Percentiles rank a stretch among this genome's conserved stretches.
phyloP scores from a whole-genome alignment of 768 basidiomycete species.

The Macrolepiota dolichaula region DNA sequence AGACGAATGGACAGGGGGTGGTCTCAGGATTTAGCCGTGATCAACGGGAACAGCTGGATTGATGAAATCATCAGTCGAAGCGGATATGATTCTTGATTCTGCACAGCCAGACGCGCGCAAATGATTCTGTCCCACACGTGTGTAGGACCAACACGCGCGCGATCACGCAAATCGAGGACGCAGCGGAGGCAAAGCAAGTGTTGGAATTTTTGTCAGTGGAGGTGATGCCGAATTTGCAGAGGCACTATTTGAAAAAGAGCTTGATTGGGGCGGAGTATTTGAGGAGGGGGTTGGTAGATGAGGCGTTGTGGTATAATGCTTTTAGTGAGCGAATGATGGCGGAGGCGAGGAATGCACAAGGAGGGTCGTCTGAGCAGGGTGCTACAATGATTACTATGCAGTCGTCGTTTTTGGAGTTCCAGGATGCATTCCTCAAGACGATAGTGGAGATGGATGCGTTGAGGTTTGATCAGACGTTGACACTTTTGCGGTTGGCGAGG shows the following conservation, averaged over 20 bases:
- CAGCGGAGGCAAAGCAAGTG: slow-evolving; percentile 15
- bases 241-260: neutral
- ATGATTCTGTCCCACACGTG: slow-evolving; percentile 39
- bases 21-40: no score
- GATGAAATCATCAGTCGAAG: slow-evolving; percentile 52
- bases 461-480: neutral
- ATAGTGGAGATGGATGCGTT: neutral
- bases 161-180: slow-evolving; percentile 14
- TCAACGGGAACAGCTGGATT: slow-evolving; percentile 45
- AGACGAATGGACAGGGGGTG: no score
- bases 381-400: neutral
- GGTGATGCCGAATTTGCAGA: neutral
- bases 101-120: slow-evolving; percentile 28
- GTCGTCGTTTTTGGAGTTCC: neutral
- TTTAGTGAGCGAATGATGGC: neutral
- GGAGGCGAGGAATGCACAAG: neutral
- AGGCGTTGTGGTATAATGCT: neutral
- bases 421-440: neutral
- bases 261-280: neutral
- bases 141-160: slow-evolving; percentile 33
- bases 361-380: no score
- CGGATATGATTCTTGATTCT: slow-evolving; percentile 30
- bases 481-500: neutral
- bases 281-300: neutral
- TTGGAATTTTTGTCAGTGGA: slow-evolving; percentile 22